Evolutionary conservation across 106 monocot genomes (phyloP).

Genomic region (Dendrobium catenatum): DNA sequence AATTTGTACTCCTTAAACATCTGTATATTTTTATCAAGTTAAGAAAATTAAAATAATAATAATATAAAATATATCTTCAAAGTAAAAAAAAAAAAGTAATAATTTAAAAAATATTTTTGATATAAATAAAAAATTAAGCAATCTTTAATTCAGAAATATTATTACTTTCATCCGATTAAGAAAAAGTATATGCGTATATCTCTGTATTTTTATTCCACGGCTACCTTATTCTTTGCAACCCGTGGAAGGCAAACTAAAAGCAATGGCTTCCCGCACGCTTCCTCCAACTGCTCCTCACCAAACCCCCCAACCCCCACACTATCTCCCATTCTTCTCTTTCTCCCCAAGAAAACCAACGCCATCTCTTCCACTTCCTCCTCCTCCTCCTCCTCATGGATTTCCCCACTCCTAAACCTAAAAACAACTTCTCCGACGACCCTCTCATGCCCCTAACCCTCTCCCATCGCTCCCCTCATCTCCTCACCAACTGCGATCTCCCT

Average conservation of each 20-base stretch:
- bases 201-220: too few species aligned
- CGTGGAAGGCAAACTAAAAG: not conserved
- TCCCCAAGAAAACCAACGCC: not conserved
- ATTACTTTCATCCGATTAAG: too few species aligned
- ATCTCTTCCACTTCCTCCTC: not conserved
- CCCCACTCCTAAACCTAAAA: not conserved
- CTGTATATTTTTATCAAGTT: too few species aligned
- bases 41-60: too few species aligned
- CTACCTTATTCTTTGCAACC: not conserved
- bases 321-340: not conserved
- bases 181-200: too few species aligned
- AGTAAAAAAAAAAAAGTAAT: too few species aligned
- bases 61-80: too few species aligned
- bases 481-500: slow-evolving; percentile 89
- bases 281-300: not conserved
- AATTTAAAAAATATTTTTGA: too few species aligned
- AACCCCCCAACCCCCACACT: not conserved
- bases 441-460: not conserved
- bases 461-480: slow-evolving; percentile 27
- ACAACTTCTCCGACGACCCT: not conserved
- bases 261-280: not conserved
- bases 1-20: too few species aligned
- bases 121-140: too few species aligned
- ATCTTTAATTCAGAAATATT: too few species aligned
- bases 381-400: slow-evolving; percentile 1